These are phyloP conservation scores for Heterobasidion annosum DNA, from an alignment of 1,284 basidiomycete species.

Conservation along the genomic window DNA sequence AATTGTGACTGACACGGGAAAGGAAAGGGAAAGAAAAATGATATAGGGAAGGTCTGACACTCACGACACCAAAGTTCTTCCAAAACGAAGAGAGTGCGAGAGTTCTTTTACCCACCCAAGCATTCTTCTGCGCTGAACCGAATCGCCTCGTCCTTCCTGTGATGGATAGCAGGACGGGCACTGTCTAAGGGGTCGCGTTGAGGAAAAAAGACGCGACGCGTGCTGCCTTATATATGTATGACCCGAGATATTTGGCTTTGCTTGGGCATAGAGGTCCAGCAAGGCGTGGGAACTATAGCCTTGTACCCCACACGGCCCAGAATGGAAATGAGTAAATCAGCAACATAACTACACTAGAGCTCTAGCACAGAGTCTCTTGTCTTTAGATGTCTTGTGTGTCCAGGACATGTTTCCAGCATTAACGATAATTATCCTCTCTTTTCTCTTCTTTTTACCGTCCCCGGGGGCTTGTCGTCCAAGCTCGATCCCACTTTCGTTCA, in stretches of 20 bases:
- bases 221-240: not conserved
- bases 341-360: too few relatives aligned
- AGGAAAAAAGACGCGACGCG: conserved; percentile 11
- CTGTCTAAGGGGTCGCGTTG: conserved; percentile 69
- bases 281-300: too few relatives aligned
- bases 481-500: not conserved
- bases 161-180: conserved; percentile 43
- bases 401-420: not conserved
- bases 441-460: not conserved
- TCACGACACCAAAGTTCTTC: conserved; percentile 40
- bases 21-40: conserved; percentile 2
- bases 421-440: not conserved
- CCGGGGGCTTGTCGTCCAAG: not conserved
- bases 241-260: not conserved
- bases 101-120: conserved; percentile 54
- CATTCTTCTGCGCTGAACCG: conserved; percentile 57
- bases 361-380: too few relatives aligned
- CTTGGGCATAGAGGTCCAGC: not conserved
- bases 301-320: too few relatives aligned
- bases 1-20: not conserved
- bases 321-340: too few relatives aligned
- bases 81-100: conserved; percentile 26
- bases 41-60: conserved; percentile 73
- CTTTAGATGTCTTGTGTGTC: not conserved
- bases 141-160: conserved; percentile 60